Evolutionary conservation across 139 green algal species (phyloP).

Genomic region (Coccomyxa sp.): DNA sequence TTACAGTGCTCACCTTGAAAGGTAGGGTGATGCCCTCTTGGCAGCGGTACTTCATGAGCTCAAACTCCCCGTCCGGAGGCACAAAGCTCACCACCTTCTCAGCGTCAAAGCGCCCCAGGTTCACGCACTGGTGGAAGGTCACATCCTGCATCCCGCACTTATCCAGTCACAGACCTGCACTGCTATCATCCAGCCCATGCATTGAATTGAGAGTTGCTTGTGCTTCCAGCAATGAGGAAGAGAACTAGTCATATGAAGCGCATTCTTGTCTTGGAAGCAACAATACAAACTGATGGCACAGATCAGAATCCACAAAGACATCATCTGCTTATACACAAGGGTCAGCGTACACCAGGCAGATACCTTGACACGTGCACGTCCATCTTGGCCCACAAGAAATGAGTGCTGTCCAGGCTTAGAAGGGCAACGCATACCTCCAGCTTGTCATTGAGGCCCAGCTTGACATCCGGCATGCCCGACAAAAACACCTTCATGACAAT

Average conservation of each 20-base stretch:
- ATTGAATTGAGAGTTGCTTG: no score
- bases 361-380: no score
- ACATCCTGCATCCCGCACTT: conserved; percentile 83
- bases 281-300: no score
- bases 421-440: conserved; percentile 38
- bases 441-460: conserved; percentile 89
- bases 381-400: no score
- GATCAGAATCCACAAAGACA: no score
- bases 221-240: no score
- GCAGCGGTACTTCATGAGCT: conserved; percentile 86
- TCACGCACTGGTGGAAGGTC: conserved; percentile 96
- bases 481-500: conserved; percentile 93
- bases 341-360: not conserved
- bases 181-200: no score
- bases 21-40: conserved; percentile 11
- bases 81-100: conserved; percentile 87
- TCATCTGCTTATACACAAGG: not conserved
- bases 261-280: no score
- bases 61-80: conserved; percentile 95
- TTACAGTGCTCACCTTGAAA: not conserved
- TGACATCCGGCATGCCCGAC: conserved; percentile 92
- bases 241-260: no score
- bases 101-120: conserved; percentile 73
- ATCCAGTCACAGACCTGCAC: no score
- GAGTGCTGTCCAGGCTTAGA: no score